Evolutionary conservation across 371 early-diverging fungal species (phyloP), one percentile per base, ranked within the genome.

Genomic region (Haplosporangium sp.): DNA sequence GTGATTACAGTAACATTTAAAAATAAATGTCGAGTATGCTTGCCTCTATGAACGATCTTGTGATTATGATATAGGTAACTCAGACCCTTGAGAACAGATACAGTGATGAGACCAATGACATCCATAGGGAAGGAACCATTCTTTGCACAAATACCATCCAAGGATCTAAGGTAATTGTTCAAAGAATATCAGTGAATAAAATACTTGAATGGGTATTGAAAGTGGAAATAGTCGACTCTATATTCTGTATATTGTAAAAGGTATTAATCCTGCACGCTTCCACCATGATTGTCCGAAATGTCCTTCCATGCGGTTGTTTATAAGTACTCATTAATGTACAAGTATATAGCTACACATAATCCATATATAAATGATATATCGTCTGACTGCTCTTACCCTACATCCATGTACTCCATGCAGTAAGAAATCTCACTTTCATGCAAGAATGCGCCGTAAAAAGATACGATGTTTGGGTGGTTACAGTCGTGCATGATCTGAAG

Each of bases 401-500:
- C 83, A 73, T 94, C 93, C 95, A 96, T 95, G 83, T 90, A 94
- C 83, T 96, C 97, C 95, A 96, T 95, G 87, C 95, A 95, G 69
- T 96, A 94, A 38, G 92, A 94, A 68, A 96, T 91, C 84, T 94
- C 93, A 13, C 90, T 89, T 15, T 93, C 94, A 72, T 90, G 88
- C 83, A 92, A 87, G 76, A 92, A 96, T 27, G 96, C 95, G 39
- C 96, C 96, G 78, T 93, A 95, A 73, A 94, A 96, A 34, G 92
- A 90, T n/a, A 96, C 94, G 77, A 96, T 96, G 78, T 94, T 93
- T 61, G 87, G 88, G 47, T 92, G 92, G 74, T 93, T 90, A 84
- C 96, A 96, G 76, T 92, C 91, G 71, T 94, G 92, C 88, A 96
- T 87, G 84, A 95, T 94, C 77, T 94, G 91, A 63, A 96, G 86